These are phyloP conservation scores for Claviceps sp. DNA, from an alignment of 2,329 filamentous ascomycete species.

Conservation along the genomic window DNA sequence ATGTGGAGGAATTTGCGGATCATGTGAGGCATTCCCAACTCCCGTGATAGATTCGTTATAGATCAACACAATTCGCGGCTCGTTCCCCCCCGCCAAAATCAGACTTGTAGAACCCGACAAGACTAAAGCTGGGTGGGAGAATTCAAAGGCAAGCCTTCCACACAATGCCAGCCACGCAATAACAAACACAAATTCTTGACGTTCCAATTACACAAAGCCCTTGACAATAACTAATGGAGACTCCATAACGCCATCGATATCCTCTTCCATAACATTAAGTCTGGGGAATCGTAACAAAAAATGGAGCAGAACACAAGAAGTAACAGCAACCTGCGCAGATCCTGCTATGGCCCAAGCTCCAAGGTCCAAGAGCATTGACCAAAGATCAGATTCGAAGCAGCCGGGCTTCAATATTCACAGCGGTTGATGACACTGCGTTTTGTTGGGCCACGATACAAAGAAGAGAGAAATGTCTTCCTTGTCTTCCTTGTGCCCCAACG, in stretches of 20 bases:
- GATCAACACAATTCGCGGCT: slow-evolving; percentile 12
- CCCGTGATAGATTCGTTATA: background rate
- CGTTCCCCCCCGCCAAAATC: slow-evolving; percentile 17
- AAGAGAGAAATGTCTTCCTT: background rate
- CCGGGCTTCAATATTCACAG: background rate
- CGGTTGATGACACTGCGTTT: background rate
- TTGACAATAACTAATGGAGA: background rate
- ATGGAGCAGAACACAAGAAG: background rate
- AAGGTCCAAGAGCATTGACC: background rate
- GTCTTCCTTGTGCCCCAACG: background rate
- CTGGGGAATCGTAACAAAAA: background rate
- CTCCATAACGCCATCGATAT: slow-evolving; percentile 3
- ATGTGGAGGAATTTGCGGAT: background rate
- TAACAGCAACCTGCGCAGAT: background rate
- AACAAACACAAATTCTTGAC: background rate
- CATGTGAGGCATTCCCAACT: background rate
- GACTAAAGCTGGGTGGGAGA: background rate
- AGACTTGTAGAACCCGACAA: background rate
- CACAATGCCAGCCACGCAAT: background rate
- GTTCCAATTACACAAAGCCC: background rate
- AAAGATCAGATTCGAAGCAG: background rate
- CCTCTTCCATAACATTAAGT: slow-evolving; percentile 1
- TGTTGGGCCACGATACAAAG: background rate
- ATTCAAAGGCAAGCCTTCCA: background rate
- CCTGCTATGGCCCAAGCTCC: background rate